Percentiles rank a stretch among this genome's conserved stretches.
phyloP scores from a whole-genome alignment of 768 basidiomycete genomes.

The Leccinellum luteum region DNA sequence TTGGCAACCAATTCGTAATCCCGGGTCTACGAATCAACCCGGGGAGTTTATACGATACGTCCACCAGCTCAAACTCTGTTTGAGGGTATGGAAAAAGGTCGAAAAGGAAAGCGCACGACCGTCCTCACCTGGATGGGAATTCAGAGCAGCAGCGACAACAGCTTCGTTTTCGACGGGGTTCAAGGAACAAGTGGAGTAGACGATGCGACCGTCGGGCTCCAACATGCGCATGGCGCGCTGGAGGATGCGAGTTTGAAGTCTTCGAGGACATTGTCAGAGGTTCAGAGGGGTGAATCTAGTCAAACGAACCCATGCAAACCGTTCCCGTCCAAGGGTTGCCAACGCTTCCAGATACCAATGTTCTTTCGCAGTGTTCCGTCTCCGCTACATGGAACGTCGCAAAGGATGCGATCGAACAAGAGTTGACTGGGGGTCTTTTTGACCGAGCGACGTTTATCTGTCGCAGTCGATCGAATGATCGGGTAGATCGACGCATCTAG shows the following conservation, averaged over 20 bases:
- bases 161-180: conserved; percentile 98
- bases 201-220: conserved; percentile 76
- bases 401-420: conserved; percentile 89
- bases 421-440: conserved; percentile 49
- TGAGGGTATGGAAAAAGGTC: background rate
- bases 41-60: conserved; percentile 70
- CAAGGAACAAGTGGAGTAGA: conserved; percentile 97
- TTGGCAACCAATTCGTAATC: conserved; percentile 74
- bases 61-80: conserved; percentile 73
- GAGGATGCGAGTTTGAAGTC: conserved; percentile 90
- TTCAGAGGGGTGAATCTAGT: background rate
- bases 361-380: conserved; percentile 98
- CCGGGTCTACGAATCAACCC: conserved; percentile 76
- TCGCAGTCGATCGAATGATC: conserved; percentile 40
- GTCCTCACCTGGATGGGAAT: conserved; percentile 57
- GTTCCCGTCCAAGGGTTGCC: conserved; percentile 87
- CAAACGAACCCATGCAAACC: conserved; percentile 76
- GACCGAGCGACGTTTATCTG: conserved; percentile 30
- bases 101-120: background rate
- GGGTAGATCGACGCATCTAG: conserved; percentile 90
- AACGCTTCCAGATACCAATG: conserved; percentile 89
- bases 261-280: conserved; percentile 32
- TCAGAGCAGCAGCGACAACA: conserved; percentile 83
- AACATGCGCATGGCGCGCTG: conserved; percentile 91
- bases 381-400: conserved; percentile 97